These are phyloP conservation scores for Phlegmacium glaucopus DNA, from an alignment of 768 basidiomycete species.

Conservation along the genomic window DNA sequence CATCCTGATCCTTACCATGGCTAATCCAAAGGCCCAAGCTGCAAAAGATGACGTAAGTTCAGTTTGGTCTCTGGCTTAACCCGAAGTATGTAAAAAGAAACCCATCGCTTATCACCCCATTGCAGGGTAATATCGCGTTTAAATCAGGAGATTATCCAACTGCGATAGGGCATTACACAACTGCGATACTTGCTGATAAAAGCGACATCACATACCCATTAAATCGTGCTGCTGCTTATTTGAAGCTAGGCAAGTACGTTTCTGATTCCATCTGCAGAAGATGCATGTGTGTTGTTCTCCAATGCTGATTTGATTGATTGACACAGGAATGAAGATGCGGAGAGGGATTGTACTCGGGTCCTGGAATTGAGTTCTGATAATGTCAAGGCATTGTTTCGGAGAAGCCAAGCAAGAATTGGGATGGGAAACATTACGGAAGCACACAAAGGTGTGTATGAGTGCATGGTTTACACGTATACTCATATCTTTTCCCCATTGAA, in stretches of 20 bases:
- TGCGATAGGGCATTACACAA: slow-evolving; percentile 85
- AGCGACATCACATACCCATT: slow-evolving; percentile 76
- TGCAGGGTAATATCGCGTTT: slow-evolving; percentile 87
- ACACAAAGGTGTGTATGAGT: slow-evolving; percentile 44
- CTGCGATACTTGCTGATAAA: slow-evolving; percentile 69
- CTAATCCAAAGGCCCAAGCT: slow-evolving; percentile 26
- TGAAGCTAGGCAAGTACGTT: slow-evolving; percentile 94
- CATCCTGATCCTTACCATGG: background rate
- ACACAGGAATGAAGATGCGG: slow-evolving; percentile 71
- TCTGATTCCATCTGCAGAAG: background rate
- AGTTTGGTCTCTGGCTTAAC: background rate
- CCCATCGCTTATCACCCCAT: background rate
- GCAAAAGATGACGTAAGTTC: slow-evolving; percentile 34
- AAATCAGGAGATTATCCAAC: slow-evolving; percentile 73
- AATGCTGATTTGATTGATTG: slow-evolving; percentile 4
- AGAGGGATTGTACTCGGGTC: slow-evolving; percentile 72
- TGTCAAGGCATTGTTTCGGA: slow-evolving; percentile 77
- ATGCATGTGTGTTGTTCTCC: background rate
- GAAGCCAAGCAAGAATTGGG: slow-evolving; percentile 67
- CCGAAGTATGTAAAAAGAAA: background rate
- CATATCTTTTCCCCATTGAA: slow-evolving; percentile 22
- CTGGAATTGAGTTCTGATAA: slow-evolving; percentile 54
- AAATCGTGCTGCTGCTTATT: slow-evolving; percentile 88
- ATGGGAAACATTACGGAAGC: slow-evolving; percentile 57
- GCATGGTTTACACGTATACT: background rate